A percentile compares a stretch with the other conserved stretches of the same genome.
Conservation (phyloP, 495 filamentous ascomycete genomes). For the Tirmania nivea region DNA sequence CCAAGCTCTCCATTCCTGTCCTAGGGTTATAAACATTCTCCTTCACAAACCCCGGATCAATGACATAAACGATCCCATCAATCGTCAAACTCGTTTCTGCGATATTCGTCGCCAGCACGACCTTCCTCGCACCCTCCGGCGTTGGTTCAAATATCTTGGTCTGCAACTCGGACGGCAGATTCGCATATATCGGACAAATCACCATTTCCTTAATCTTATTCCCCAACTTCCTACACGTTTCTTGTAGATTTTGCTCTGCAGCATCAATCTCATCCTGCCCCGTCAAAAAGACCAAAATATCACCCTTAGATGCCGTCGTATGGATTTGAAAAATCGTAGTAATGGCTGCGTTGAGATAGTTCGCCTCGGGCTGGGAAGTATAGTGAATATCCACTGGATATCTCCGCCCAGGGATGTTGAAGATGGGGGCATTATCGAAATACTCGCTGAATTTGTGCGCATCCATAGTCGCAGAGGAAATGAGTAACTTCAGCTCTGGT, state of each 20-base stretch:
- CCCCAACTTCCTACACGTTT: constrained; percentile 61
- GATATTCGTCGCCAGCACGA: constrained; percentile 77
- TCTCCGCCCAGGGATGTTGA: constrained; percentile 79
- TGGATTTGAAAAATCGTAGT: constrained; percentile 96
- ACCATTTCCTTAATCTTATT: constrained; percentile 69
- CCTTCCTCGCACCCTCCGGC: constrained; percentile 56
- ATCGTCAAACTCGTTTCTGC: constrained; percentile 79
- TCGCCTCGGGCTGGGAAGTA: constrained; percentile 77
- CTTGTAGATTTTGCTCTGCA: constrained; percentile 56
- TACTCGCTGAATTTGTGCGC: constrained; percentile 82
- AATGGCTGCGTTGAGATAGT: constrained; percentile 78
- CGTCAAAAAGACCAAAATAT: constrained; percentile 78
- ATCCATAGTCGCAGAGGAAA: constrained; percentile 89
- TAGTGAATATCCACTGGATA: constrained; percentile 89
- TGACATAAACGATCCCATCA: constrained; percentile 78
- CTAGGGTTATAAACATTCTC: constrained; percentile 85
- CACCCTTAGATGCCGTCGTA: constrained; percentile 44
- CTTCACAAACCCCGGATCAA: constrained; percentile 82
- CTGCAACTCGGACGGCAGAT: constrained; percentile 66
- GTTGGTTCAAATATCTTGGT: constrained; percentile 81
- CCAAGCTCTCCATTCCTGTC: constrained; percentile 78
- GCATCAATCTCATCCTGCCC: constrained; percentile 83
- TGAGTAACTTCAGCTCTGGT: constrained; percentile 75
- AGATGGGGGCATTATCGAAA: constrained; percentile 88
- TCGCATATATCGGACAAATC: constrained; percentile 74